A percentile compares a stretch with the other conserved stretches of the same genome.
phyloP scores from a whole-genome alignment of 2,329 filamentous ascomycete genomes.

The Penicillium sp. region DNA sequence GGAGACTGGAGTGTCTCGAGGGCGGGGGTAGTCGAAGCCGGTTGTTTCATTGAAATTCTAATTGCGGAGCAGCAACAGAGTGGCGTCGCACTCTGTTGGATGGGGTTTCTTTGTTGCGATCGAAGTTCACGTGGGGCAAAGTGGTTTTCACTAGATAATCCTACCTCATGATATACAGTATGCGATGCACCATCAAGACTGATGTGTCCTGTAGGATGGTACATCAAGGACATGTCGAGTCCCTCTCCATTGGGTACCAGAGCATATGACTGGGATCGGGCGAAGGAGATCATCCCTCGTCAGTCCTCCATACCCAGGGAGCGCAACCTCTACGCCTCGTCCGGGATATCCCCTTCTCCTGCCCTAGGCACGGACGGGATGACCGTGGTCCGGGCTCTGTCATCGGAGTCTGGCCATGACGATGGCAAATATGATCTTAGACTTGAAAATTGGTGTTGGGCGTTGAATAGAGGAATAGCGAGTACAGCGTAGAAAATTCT shows the following conservation, averaged over 20 bases:
- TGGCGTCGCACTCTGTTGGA: constrained; percentile 9
- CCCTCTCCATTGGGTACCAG: constrained; percentile 12
- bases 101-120: constrained; percentile 10
- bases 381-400: background rate
- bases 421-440: constrained; percentile 5
- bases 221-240: constrained; percentile 14
- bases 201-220: background rate
- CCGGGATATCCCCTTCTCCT: constrained; percentile 1
- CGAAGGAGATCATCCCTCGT: background rate
- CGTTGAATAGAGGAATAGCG: no score
- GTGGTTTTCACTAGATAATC: constrained; percentile 11
- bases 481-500: background rate
- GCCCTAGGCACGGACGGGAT: constrained; percentile 9
- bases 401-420: background rate
- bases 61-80: constrained; percentile 2
- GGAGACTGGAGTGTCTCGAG: background rate
- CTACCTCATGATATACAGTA: background rate
- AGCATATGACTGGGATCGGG: constrained; percentile 7
- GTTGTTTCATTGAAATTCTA: constrained; percentile 27
- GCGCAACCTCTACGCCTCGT: background rate
- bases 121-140: constrained; percentile 1
- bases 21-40: background rate
- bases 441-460: background rate
- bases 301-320: constrained; percentile 17
- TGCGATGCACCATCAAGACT: background rate